Percentiles rank a stretch among this genome's conserved stretches.
Evolutionary conservation across 2,329 filamentous ascomycete species (phyloP).

Genomic region (Stachybotrys echinatus): DNA sequence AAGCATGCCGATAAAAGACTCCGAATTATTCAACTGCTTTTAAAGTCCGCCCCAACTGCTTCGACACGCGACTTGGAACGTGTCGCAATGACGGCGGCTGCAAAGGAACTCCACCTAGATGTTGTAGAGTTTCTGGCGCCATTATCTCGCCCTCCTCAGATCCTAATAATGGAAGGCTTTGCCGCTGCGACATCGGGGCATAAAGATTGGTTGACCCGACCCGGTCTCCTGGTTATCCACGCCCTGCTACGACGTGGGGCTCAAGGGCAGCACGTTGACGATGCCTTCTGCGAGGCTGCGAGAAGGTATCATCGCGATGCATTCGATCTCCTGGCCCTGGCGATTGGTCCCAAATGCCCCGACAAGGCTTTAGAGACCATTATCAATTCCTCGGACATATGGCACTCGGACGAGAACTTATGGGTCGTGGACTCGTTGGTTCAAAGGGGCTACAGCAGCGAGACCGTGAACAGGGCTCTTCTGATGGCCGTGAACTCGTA

Average conservation of each 20-base stretch:
- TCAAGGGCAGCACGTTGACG: conserved; percentile 2
- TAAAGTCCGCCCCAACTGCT: not conserved
- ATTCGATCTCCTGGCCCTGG: conserved; percentile 1
- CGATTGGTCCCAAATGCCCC: not conserved
- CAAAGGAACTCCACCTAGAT: not conserved
- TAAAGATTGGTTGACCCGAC: conserved; percentile 3
- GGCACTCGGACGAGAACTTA: not conserved
- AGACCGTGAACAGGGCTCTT: not conserved
- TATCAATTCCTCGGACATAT: not conserved
- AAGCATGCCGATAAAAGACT: not conserved
- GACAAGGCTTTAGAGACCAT: conserved; percentile 1
- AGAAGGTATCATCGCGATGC: conserved; percentile 1
- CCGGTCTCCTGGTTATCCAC: conserved; percentile 3
- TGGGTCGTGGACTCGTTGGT: conserved; percentile 2
- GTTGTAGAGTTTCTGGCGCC: not conserved
- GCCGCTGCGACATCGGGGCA: not conserved
- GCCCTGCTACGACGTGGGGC: conserved; percentile 2
- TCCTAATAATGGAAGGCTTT: conserved; percentile 1
- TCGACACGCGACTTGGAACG: not conserved
- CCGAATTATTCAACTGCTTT: not conserved
- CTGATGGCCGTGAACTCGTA: conserved; percentile 1
- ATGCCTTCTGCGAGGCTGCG: conserved; percentile 5
- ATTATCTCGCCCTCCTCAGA: conserved; percentile 1
- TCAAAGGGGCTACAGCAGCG: not conserved
- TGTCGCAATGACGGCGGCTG: not conserved